Evolutionary conservation across 2,329 filamentous ascomycete species (phyloP), one percentile per base, ranked within the genome.

Genomic region (Pseudogymnoascus sp.): DNA sequence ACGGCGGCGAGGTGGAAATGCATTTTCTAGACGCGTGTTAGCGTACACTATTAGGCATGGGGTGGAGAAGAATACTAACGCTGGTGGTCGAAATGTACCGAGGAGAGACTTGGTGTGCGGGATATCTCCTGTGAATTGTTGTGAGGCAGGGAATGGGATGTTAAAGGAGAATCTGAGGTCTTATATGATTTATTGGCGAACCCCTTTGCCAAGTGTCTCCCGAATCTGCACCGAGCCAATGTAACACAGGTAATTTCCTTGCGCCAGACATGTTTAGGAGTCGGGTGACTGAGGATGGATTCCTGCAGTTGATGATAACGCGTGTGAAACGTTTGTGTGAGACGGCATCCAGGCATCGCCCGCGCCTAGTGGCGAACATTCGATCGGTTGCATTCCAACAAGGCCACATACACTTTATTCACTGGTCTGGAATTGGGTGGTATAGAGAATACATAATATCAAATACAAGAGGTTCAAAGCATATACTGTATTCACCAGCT

Each of bases 11-110:
- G 29, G n/a, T 55, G 48, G 29, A 55, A 55, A 55, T 55, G 48
- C 48, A 55, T 55, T 33, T 55, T 55, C 48, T 55, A 55, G 48
- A 55, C 29, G 29, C 48, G 27, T 55, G 48, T 55, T 55, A 55
- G 44, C 31, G 31, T 31, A 25, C 13, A 9, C 33, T 55, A 5
- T 33, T 8, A 2, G 41, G 27, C 4, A n/a, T 9, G n/a, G 13
- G 6, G 13, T 4, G n/a, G 29, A 21, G 27, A 5, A 7, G 15
- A 7, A 6, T 55, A 5, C 15, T 55, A 33, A 55, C 48, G 29
- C 5, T 55, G 27, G 48, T 55, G 9, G 8, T 55, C 9, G 48
- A 55, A 10, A 9, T 9, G 48, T 33, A 27, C 15, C 48, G 48
- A 15, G 2, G 29, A 27, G 29, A 55, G 15, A 17, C 29, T 55